phyloP scores from a whole-genome alignment of 2,329 filamentous ascomycete genomes.

The Pseudonectria foliicola region DNA sequence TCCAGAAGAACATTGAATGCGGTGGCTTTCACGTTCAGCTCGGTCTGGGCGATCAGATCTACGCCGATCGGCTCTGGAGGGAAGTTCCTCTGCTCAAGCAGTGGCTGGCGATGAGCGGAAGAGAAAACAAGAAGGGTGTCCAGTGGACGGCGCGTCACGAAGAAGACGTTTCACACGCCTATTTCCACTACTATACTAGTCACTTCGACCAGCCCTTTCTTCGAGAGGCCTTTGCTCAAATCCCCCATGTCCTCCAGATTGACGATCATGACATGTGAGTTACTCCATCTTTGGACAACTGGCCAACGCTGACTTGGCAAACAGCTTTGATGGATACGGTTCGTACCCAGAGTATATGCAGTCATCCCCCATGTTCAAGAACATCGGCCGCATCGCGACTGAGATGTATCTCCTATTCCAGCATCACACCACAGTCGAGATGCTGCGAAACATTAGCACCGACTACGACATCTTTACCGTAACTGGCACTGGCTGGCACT shows the following conservation, averaged over 20 bases:
- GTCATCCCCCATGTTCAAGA: slow-evolving; percentile 94
- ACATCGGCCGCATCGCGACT: slow-evolving; percentile 88
- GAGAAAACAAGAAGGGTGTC: slow-evolving; percentile 84
- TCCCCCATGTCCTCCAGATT: slow-evolving; percentile 85
- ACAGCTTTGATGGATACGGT: slow-evolving; percentile 90
- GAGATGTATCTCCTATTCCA: slow-evolving; percentile 99
- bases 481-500: slow-evolving; percentile 97
- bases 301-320: slow-evolving; percentile 8
- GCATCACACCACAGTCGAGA: slow-evolving; percentile 91
- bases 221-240: slow-evolving; percentile 93
- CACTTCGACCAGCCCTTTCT: slow-evolving; percentile 96
- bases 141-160: slow-evolving; percentile 92
- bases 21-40: slow-evolving; percentile 93
- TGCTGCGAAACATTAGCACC: slow-evolving; percentile 79
- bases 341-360: slow-evolving; percentile 99
- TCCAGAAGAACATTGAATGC: slow-evolving; percentile 95
- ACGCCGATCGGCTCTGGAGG: slow-evolving; percentile 91
- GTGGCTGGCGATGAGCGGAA: slow-evolving; percentile 88
- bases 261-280: slow-evolving; percentile 98
- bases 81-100: slow-evolving; percentile 90
- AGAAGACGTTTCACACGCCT: slow-evolving; percentile 91
- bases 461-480: slow-evolving; percentile 94
- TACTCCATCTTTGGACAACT: background rate
- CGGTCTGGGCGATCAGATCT: slow-evolving; percentile 89
- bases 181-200: slow-evolving; percentile 98